phyloP scores from a whole-genome alignment of 2,329 filamentous ascomycete species.

The Colletotrichum sojae region DNA sequence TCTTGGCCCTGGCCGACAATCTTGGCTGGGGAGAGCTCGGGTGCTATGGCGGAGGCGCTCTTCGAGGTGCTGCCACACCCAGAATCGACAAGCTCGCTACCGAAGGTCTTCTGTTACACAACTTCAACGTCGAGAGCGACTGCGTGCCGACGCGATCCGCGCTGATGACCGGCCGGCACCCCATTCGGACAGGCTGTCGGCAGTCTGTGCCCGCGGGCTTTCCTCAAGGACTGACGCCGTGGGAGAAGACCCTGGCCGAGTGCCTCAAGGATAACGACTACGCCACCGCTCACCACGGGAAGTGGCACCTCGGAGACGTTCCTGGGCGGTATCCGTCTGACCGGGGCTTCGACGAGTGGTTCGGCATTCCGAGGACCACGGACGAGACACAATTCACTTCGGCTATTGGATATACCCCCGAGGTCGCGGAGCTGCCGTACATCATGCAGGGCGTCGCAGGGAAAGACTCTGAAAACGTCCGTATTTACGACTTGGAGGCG shows the following conservation, averaged over 20 bases:
- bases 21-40: constrained; percentile 55
- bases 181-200: constrained; percentile 51
- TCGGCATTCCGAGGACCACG: constrained; percentile 53
- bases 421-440: constrained; percentile 52
- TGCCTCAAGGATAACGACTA: constrained; percentile 48
- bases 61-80: constrained; percentile 52
- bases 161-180: constrained; percentile 53
- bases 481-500: constrained; percentile 51
- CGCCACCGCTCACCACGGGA: constrained; percentile 51
- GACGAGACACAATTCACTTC: constrained; percentile 54
- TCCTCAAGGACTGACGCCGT: constrained; percentile 50
- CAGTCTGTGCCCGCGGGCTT: constrained; percentile 52
- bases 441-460: constrained; percentile 51
- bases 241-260: constrained; percentile 51
- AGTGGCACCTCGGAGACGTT: constrained; percentile 54
- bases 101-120: constrained; percentile 51
- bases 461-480: constrained; percentile 47
- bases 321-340: constrained; percentile 52
- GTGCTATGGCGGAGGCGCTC: constrained; percentile 50
- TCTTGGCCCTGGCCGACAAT: constrained; percentile 54
- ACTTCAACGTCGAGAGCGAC: constrained; percentile 56
- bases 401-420: constrained; percentile 48
- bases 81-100: constrained; percentile 51
- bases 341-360: constrained; percentile 55
- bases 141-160: constrained; percentile 53